phyloP scores from a whole-genome alignment of 2,329 filamentous ascomycete species.

The Xylaria sp. region DNA sequence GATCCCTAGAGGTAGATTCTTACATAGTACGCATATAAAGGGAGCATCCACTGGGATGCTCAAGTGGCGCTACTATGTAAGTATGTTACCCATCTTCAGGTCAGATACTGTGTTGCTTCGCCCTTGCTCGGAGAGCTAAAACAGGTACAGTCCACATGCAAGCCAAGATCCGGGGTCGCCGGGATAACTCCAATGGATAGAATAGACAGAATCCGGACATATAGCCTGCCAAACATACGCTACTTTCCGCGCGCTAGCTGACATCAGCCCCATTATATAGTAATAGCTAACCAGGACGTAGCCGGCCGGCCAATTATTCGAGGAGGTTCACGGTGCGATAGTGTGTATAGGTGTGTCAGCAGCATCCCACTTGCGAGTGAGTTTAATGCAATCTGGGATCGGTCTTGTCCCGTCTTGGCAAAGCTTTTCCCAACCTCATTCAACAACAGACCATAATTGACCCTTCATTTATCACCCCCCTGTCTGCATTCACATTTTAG shows the following conservation, averaged over 20 bases:
- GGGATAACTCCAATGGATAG: background rate
- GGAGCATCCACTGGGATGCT: too few relatives aligned
- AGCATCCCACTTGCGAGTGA: constrained; percentile 9
- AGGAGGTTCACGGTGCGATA: constrained; percentile 8
- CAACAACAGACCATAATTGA: background rate
- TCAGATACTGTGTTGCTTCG: background rate
- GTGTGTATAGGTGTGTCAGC: constrained; percentile 26
- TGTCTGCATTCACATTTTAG: too few relatives aligned
- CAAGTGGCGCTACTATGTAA: too few relatives aligned
- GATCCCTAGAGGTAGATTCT: background rate
- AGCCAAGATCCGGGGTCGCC: constrained; percentile 29
- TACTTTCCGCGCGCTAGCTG: background rate
- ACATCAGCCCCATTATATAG: background rate
- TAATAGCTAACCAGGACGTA: background rate
- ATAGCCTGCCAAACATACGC: background rate
- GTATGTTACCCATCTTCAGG: background rate
- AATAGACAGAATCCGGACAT: background rate
- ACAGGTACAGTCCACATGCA: constrained; percentile 8
- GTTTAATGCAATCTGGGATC: background rate
- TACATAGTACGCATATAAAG: too few relatives aligned
- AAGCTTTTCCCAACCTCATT: constrained; percentile 12
- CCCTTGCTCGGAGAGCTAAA: background rate
- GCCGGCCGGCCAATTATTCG: background rate
- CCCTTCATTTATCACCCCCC: too few relatives aligned
- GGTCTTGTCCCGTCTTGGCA: constrained; percentile 10